Conservation (phyloP, 495 filamentous ascomycete species). For the Penicillium verhagenii region DNA sequence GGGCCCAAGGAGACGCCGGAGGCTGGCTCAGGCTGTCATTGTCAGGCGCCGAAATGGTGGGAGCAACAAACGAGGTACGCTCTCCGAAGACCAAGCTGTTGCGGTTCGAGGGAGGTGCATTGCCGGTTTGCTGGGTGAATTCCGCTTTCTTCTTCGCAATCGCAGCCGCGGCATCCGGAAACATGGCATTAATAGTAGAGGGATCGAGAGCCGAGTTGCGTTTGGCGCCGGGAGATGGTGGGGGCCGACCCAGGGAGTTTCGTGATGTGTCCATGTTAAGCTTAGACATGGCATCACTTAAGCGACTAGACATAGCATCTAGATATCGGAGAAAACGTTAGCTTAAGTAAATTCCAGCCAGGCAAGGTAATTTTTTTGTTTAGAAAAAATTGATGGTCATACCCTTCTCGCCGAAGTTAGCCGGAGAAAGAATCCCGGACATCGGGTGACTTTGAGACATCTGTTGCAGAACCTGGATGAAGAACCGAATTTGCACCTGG, state of each 20-base stretch:
- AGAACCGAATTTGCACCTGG: conserved; percentile 98
- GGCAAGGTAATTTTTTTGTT: no score
- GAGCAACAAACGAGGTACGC: conserved; percentile 74
- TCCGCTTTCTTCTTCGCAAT: conserved; percentile 97
- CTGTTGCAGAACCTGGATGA: conserved; percentile 96
- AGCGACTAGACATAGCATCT: conserved; percentile 97
- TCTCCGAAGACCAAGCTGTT: conserved; percentile 86
- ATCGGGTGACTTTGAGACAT: conserved; percentile 98
- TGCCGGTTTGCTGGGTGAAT: conserved; percentile 91
- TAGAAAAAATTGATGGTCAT: conserved; percentile 19
- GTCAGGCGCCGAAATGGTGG: conserved; percentile 71
- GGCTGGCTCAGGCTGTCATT: conserved; percentile 57
- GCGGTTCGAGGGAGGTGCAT: conserved; percentile 84
- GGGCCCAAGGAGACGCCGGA: conserved; percentile 76
- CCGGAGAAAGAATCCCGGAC: conserved; percentile 92
- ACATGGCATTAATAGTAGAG: conserved; percentile 98
- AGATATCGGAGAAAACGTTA: conserved; percentile 9
- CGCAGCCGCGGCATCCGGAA: conserved; percentile 94
- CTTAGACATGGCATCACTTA: conserved; percentile 98
- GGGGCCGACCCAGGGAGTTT: conserved; percentile 79
- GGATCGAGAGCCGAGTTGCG: conserved; percentile 89
- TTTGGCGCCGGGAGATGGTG: conserved; percentile 75
- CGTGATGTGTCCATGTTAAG: conserved; percentile 81
- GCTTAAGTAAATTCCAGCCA: no score
- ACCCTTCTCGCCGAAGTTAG: conserved; percentile 96